Evolutionary conservation across 345 rosid genomes (phyloP).

Genomic region (Gossypium herbaceum): DNA sequence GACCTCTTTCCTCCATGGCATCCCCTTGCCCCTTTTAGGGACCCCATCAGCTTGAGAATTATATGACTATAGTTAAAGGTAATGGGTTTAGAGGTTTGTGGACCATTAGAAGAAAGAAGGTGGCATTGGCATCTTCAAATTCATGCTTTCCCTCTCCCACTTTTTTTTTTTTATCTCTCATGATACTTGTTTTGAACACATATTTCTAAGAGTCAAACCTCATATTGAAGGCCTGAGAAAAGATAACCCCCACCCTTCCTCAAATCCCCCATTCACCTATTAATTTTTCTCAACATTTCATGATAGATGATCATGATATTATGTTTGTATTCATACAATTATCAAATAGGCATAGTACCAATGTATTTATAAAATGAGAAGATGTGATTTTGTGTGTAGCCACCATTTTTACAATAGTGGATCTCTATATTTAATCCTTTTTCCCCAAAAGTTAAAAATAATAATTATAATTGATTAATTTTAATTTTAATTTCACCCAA

Average conservation of each 20-base stretch:
- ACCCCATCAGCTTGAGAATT: neutral
- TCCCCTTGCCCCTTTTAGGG: neutral
- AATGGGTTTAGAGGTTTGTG: neutral
- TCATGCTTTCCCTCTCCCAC: neutral
- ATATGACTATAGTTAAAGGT: neutral
- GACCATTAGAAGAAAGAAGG: slow-evolving; percentile 4
- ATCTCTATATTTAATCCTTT: neutral
- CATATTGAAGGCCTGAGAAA: slow-evolving; percentile 4
- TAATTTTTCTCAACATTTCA: neutral
- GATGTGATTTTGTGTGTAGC: neutral
- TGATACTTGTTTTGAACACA: slow-evolving; percentile 16
- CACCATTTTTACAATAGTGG: neutral
- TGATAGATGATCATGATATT: neutral
- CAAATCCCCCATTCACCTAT: neutral
- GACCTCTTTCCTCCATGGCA: neutral
- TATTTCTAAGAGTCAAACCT: slow-evolving; percentile 11
- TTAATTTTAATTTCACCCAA: no score
- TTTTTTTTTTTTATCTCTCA: neutral
- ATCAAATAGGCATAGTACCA: neutral
- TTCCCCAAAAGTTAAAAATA: neutral
- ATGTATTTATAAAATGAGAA: no score
- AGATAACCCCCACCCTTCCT: neutral
- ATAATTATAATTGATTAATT: no score
- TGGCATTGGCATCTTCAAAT: slow-evolving; percentile 12
- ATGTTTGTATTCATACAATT: neutral